Evolutionary conservation across 2,329 filamentous ascomycete species (phyloP).

Genomic region (Bipolaris victoriae): DNA sequence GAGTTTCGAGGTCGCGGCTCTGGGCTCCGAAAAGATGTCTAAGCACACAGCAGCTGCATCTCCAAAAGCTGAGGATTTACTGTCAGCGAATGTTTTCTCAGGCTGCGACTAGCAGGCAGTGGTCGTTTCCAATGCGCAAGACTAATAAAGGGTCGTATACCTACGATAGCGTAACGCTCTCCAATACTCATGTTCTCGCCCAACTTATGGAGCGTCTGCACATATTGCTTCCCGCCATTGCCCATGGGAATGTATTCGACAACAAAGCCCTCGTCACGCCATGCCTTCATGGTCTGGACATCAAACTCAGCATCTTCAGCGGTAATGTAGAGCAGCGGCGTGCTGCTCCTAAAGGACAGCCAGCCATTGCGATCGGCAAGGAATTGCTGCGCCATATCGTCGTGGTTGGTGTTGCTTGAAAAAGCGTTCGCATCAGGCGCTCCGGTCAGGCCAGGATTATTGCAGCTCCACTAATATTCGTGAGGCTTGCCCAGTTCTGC

Average conservation of each 20-base stretch:
- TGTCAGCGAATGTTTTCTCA: conserved; percentile 12
- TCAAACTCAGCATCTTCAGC: conserved; percentile 64
- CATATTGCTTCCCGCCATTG: conserved; percentile 57
- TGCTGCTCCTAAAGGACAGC: conserved; percentile 51
- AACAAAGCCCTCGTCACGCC: conserved; percentile 66
- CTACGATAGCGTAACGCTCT: conserved; percentile 67
- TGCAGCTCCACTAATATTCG: conserved; percentile 13
- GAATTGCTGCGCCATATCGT: conserved; percentile 44
- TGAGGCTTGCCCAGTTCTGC: conserved; percentile 9
- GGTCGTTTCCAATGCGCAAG: conserved; percentile 5
- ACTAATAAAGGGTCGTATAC: conserved; percentile 49
- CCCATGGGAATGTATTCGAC: conserved; percentile 62
- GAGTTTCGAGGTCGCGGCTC: conserved; percentile 57
- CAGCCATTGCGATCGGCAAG: conserved; percentile 48
- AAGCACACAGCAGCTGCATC: conserved; percentile 66
- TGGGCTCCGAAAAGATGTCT: conserved; percentile 63
- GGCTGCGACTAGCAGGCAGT: not conserved
- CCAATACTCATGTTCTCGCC: conserved; percentile 63
- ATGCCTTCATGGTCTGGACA: conserved; percentile 58
- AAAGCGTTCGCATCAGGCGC: conserved; percentile 3
- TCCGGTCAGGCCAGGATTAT: conserved; percentile 7
- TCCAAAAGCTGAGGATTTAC: conserved; percentile 59
- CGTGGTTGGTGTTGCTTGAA: conserved; percentile 2
- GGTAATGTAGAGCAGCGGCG: conserved; percentile 56
- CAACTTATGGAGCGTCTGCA: conserved; percentile 56